Conservation (phyloP, 345 rosid species). For the Excoecaria cochinchinensis region DNA sequence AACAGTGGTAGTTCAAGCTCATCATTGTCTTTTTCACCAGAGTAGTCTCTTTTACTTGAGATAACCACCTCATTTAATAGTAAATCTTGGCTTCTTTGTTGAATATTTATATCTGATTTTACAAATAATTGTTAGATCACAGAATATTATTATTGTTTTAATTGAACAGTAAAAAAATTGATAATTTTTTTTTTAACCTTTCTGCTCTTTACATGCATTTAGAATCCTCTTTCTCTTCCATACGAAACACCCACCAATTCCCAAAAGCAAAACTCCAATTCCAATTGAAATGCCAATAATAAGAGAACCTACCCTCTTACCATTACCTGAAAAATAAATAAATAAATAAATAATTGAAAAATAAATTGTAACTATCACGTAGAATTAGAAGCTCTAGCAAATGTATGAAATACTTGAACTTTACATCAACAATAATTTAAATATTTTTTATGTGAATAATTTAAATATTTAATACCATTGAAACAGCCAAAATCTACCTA, state of each 20-base stretch:
- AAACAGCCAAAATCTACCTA: too few species aligned
- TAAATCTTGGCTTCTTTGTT: conserved; percentile 65
- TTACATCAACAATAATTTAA: too few species aligned
- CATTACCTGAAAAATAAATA: conserved; percentile 38
- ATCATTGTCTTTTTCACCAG: conserved; percentile 40
- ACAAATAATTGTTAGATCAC: neutral
- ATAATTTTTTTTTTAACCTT: conserved; percentile 33
- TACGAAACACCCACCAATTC: conserved; percentile 29
- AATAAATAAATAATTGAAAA: too few species aligned
- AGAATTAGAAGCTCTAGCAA: too few species aligned
- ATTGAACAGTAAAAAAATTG: conserved; percentile 2
- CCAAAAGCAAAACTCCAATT: conserved; percentile 40
- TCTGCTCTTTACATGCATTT: conserved; percentile 13
- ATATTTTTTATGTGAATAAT: too few species aligned
- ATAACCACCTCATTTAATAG: conserved; percentile 54
- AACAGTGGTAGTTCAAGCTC: conserved; percentile 56
- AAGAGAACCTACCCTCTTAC: conserved; percentile 18
- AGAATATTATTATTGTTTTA: neutral
- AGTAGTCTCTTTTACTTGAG: conserved; percentile 52
- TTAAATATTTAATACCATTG: too few species aligned
- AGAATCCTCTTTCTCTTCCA: conserved; percentile 52
- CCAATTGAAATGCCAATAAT: conserved; percentile 53
- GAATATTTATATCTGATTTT: conserved; percentile 32
- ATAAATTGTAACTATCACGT: too few species aligned
- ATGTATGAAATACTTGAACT: too few species aligned